Percentiles rank a stretch among this genome's conserved stretches.
Evolutionary conservation across 1,139 yeast genomes (phyloP).

Genomic region (Kodamaea derodonti): DNA sequence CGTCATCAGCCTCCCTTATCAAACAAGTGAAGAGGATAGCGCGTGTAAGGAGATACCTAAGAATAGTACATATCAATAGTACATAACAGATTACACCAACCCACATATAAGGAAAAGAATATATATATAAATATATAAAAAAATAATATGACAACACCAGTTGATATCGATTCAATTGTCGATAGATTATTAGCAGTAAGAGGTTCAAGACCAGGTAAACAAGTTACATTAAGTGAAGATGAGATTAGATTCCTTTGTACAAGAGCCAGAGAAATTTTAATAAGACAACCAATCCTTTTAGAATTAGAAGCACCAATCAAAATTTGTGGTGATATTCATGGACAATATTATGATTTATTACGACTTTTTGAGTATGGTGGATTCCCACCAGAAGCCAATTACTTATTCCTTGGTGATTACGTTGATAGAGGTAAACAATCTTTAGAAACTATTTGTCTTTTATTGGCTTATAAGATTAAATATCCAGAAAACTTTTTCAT

Average conservation of each 20-base stretch:
- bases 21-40: neutral
- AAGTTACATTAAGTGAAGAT: conserved; percentile 87
- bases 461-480: conserved; percentile 92
- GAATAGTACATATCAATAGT: neutral
- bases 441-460: conserved; percentile 85
- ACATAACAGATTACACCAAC: neutral
- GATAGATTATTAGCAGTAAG: conserved; percentile 96
- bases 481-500: conserved; percentile 96
- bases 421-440: conserved; percentile 99
- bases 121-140: neutral
- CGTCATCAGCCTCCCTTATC: neutral
- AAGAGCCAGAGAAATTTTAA: conserved; percentile 95
- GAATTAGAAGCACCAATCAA: conserved; percentile 98
- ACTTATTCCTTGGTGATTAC: conserved; percentile 91
- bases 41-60: neutral
- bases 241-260: conserved; percentile 96
- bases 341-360: conserved; percentile 92
- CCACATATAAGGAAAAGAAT: conserved; percentile 2
- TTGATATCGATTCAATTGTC: conserved; percentile 94
- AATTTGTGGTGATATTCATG: conserved; percentile 94
- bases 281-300: conserved; percentile 91
- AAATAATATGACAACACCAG: conserved; percentile 24
- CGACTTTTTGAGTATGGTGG: conserved; percentile 97
- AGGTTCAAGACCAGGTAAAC: conserved; percentile 98
- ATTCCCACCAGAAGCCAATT: conserved; percentile 98